These are phyloP conservation scores for Mucor racemosus DNA, from an alignment of 371 early-diverging fungal genomes.

Conservation along the genomic window DNA sequence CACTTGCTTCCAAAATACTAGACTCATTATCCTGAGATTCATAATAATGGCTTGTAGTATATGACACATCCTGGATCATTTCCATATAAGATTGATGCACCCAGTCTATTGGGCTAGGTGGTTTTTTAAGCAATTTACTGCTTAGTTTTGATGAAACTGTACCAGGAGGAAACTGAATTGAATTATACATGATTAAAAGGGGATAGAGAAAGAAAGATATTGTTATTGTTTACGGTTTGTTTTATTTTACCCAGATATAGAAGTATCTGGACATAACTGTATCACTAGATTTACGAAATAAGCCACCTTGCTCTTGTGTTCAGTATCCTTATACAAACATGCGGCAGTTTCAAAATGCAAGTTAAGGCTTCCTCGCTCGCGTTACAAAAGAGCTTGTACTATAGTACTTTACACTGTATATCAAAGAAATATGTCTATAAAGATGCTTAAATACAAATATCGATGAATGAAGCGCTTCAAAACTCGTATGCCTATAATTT, in stretches of 20 bases:
- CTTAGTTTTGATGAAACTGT: constrained; percentile 16
- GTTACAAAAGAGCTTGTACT: too few species aligned
- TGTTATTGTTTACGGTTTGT: constrained; percentile 2
- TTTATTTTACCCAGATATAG: constrained; percentile 1
- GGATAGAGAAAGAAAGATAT: not conserved
- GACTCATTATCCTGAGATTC: not conserved
- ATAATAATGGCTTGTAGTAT: constrained; percentile 13
- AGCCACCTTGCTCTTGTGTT: too few species aligned
- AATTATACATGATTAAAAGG: not conserved
- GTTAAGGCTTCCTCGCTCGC: too few species aligned
- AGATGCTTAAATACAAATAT: too few species aligned
- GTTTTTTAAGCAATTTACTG: constrained; percentile 15
- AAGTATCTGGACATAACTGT: not conserved
- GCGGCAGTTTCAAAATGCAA: too few species aligned
- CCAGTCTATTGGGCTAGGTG: constrained; percentile 20
- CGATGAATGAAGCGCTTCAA: too few species aligned
- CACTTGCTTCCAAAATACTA: not conserved
- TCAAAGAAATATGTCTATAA: too few species aligned
- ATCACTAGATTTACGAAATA: too few species aligned
- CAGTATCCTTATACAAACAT: too few species aligned
- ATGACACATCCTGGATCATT: constrained; percentile 22
- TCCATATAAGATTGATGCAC: constrained; percentile 24
- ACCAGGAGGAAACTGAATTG: constrained; percentile 16
- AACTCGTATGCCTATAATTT: too few species aligned
- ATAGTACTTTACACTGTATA: too few species aligned